Evolutionary conservation across 331 rosid genomes (phyloP), one percentile per base, ranked within the genome.

Genomic region (Phaseolus coccineus): DNA sequence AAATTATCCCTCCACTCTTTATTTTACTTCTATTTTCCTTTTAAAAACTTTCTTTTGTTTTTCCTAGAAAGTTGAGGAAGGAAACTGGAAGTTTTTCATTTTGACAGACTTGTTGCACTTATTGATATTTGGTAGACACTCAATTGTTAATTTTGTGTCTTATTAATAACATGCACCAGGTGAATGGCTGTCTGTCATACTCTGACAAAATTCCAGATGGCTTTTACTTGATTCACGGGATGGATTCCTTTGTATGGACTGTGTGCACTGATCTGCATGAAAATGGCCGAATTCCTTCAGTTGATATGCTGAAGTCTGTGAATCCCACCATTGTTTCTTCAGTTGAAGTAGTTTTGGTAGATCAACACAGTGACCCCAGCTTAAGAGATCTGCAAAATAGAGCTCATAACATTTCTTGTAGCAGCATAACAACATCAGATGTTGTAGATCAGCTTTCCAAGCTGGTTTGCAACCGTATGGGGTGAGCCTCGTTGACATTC

Each of bases 101-200:
- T 66, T 67, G 65, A 76, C 66, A 71, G 55, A 44, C 40, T 75
- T 72, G 56, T 33, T 82, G 66, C 46, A 51, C 70, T 50, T 65
- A n/a, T 52, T 66, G 56, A 25, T 69, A 66, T 40, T 59, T 66
- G 56, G 27, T 69, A 58, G 67, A 59, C 77, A 50, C 61, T 39
- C 39, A 71, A 73, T 68, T 77, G 66, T 73, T 83, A 55, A 80
- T 80, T 67, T 66, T 16, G 24, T 85, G 24, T 86, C 77, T 46
- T 83, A 35, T 78, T 63, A 69, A 72, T 84, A 55, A 83, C 69
- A 61, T 85, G 89, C 73, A 71, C 79, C 89, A 96, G 99, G 99
- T 96, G 77, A 93, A 91, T 82, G 99, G 99, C 75, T 93, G 99
- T 81, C 89, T 96, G 37, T 93, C 99, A 24, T 96, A 96, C 90